phyloP scores from a whole-genome alignment of 2,329 filamentous ascomycete genomes.

The Fusarium tricinctum region DNA sequence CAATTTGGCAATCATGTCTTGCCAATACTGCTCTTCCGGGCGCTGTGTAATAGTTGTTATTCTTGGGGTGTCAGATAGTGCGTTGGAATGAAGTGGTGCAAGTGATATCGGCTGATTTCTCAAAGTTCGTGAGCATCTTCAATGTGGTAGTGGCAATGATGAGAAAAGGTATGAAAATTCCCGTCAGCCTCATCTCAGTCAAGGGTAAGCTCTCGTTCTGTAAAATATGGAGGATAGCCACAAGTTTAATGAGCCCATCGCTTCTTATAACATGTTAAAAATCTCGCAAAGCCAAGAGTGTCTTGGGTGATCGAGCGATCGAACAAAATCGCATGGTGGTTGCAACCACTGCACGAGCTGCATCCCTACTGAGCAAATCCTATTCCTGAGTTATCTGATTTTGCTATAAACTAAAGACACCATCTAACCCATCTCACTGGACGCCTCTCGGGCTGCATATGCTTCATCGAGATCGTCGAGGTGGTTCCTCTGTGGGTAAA shows the following conservation, averaged over 20 bases:
- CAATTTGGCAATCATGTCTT: constrained; percentile 13
- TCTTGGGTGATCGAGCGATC: constrained; percentile 34
- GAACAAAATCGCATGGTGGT: constrained; percentile 10
- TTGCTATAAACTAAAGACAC: constrained; percentile 7
- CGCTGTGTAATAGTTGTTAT: constrained; percentile 5
- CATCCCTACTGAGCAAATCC: constrained; percentile 15
- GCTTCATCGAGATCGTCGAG: constrained; percentile 10
- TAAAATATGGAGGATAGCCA: constrained; percentile 16
- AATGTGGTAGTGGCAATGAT: neutral
- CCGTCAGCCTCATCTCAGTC: neutral
- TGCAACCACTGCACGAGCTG: constrained; percentile 26
- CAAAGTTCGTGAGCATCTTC: neutral
- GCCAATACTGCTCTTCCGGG: constrained; percentile 7
- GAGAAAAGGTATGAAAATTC: neutral
- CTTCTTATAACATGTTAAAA: constrained; percentile 21
- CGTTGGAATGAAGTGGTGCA: constrained; percentile 18
- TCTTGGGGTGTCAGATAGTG: constrained; percentile 4
- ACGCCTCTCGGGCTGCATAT: constrained; percentile 1
- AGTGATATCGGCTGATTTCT: neutral
- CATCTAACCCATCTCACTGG: constrained; percentile 6
- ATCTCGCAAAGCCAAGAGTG: constrained; percentile 14
- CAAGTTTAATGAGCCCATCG: constrained; percentile 31
- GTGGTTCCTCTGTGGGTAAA: neutral
- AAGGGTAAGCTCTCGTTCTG: neutral
- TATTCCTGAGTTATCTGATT: constrained; percentile 9